Conservation (phyloP, 2,329 filamentous ascomycete species). For the Penicillium sp. region DNA sequence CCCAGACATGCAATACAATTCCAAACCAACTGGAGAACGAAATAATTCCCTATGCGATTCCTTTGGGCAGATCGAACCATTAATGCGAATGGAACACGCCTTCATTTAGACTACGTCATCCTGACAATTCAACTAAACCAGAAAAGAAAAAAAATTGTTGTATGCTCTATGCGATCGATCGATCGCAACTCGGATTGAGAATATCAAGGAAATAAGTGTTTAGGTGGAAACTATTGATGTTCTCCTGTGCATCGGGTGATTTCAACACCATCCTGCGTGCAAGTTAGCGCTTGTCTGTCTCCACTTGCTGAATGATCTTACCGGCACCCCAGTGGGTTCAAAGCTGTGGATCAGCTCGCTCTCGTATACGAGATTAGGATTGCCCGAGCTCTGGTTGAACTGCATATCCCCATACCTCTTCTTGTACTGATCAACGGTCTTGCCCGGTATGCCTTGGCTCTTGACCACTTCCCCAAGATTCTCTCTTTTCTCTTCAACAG, state of each 20-base stretch:
- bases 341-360: conserved; percentile 42
- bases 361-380: conserved; percentile 67
- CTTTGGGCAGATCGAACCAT: background rate
- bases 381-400: conserved; percentile 47
- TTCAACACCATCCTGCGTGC: conserved; percentile 7
- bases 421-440: conserved; percentile 25
- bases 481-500: conserved; percentile 61
- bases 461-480: conserved; percentile 9
- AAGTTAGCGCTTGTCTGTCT: background rate
- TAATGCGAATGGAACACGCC: background rate
- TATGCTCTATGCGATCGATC: background rate
- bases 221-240: background rate
- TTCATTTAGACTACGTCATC: background rate
- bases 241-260: conserved; percentile 5
- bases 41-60: no score
- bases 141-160: background rate
- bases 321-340: conserved; percentile 5
- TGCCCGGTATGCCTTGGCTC: conserved; percentile 19
- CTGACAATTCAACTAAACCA: background rate
- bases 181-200: background rate
- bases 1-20: background rate
- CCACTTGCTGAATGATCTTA: background rate
- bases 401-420: conserved; percentile 26
- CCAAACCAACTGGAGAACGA: background rate
- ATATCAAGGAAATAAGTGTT: background rate